A percentile compares a stretch with the other conserved stretches of the same genome.
Evolutionary conservation across 1,139 yeast species (phyloP).

Genomic region (Debaryomyces sp.): DNA sequence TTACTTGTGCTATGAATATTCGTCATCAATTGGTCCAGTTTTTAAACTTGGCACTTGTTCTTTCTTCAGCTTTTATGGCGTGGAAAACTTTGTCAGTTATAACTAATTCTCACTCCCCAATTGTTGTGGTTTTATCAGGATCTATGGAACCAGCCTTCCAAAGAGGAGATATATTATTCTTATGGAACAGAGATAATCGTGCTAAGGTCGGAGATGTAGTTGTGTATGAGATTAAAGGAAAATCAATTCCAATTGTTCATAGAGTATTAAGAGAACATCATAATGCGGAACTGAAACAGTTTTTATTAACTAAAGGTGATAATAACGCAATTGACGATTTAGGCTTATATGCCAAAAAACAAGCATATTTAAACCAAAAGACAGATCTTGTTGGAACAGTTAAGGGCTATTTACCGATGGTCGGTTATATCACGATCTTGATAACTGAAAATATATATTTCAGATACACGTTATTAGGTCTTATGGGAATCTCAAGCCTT

Average conservation of each 20-base stretch:
- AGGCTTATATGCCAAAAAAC: slow-evolving; percentile 77
- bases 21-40: slow-evolving; percentile 56
- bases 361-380: slow-evolving; percentile 73
- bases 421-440: slow-evolving; percentile 90
- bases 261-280: slow-evolving; percentile 87
- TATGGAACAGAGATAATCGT: slow-evolving; percentile 78
- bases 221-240: slow-evolving; percentile 84
- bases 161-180: slow-evolving; percentile 89
- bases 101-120: slow-evolving; percentile 87
- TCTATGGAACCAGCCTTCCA: slow-evolving; percentile 99
- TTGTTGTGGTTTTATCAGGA: slow-evolving; percentile 95
- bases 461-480: slow-evolving; percentile 69
- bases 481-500: slow-evolving; percentile 62
- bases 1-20: slow-evolving; percentile 36
- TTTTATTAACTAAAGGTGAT: slow-evolving; percentile 92
- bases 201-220: slow-evolving; percentile 92
- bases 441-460: slow-evolving; percentile 87
- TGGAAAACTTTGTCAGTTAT: slow-evolving; percentile 84
- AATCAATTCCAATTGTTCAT: slow-evolving; percentile 92
- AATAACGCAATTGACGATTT: slow-evolving; percentile 92
- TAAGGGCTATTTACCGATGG: slow-evolving; percentile 84
- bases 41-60: slow-evolving; percentile 72
- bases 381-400: slow-evolving; percentile 88
- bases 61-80: slow-evolving; percentile 87
- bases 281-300: slow-evolving; percentile 54